A percentile compares a stretch with the other conserved stretches of the same genome.
phyloP scores from a whole-genome alignment of 106 monocot genomes.

The Acorus calamus region DNA sequence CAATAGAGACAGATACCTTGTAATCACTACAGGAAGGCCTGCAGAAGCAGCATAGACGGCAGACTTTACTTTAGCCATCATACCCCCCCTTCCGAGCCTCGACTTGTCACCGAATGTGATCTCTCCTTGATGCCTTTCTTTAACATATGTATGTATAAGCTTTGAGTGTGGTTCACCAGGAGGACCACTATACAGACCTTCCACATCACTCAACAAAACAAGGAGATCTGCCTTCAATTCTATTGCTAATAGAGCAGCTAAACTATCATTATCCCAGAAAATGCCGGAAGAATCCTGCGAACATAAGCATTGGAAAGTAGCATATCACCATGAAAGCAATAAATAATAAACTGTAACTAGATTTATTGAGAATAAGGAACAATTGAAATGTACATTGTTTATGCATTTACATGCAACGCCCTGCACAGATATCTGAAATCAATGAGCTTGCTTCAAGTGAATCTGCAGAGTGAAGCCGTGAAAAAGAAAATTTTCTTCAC shows the following conservation, averaged over 20 bases:
- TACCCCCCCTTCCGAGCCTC: conserved; percentile 90
- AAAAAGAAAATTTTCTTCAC: too few relatives aligned
- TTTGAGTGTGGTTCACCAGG: conserved; percentile 75
- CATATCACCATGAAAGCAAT: not conserved
- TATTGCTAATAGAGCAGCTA: conserved; percentile 74
- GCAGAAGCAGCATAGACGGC: conserved; percentile 62
- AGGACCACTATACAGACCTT: conserved; percentile 92
- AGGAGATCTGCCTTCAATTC: conserved; percentile 95
- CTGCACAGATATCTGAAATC: too few relatives aligned
- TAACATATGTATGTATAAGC: conserved; percentile 81
- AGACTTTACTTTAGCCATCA: conserved; percentile 90
- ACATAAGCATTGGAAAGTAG: conserved; percentile 1
- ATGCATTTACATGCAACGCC: too few relatives aligned
- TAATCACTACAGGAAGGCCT: conserved; percentile 80
- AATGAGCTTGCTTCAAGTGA: too few relatives aligned
- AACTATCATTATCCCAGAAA: conserved; percentile 99
- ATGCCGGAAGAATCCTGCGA: conserved; percentile 91
- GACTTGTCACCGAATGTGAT: conserved; percentile 98
- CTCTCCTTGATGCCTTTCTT: conserved; percentile 66
- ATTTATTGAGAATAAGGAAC: too few relatives aligned
- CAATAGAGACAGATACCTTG: conserved; percentile 66
- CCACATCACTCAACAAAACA: conserved; percentile 91
- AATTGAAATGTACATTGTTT: too few relatives aligned
- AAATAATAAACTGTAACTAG: too few relatives aligned
- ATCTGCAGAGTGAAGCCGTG: too few relatives aligned